Conservation (phyloP, 2,329 filamentous ascomycete genomes). For the Emydomyces testavorans region DNA sequence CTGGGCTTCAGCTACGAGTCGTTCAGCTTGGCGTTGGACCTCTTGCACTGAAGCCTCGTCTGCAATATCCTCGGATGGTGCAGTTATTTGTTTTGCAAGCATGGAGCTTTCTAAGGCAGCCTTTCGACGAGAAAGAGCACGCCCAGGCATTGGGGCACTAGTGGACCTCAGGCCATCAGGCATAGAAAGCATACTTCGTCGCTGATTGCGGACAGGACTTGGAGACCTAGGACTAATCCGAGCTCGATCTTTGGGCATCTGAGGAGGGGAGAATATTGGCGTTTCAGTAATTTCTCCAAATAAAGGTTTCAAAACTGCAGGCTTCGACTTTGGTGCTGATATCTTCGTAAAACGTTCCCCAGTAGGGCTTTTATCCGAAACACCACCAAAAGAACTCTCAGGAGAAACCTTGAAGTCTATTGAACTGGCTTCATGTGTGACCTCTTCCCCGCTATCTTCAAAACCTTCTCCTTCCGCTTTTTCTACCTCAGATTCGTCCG, state of each 20-base stretch:
- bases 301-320: slow-evolving; percentile 25
- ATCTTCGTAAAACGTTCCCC: slow-evolving; percentile 34
- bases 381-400: slow-evolving; percentile 36
- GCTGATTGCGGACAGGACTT: slow-evolving; percentile 33
- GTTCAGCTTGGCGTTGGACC: slow-evolving; percentile 25
- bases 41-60: slow-evolving; percentile 24
- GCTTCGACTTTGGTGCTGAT: slow-evolving; percentile 23
- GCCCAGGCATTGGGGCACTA: slow-evolving; percentile 31
- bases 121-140: slow-evolving; percentile 33
- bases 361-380: slow-evolving; percentile 28
- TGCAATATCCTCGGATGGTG: slow-evolving; percentile 19
- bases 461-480: slow-evolving; percentile 29
- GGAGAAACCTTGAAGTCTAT: slow-evolving; percentile 31
- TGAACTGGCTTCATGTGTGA: slow-evolving; percentile 32
- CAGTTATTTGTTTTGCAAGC: slow-evolving; percentile 21
- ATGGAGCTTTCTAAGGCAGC: slow-evolving; percentile 28
- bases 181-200: slow-evolving; percentile 23
- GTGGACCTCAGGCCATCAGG: slow-evolving; percentile 28
- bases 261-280: slow-evolving; percentile 30
- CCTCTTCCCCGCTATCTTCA: slow-evolving; percentile 37
- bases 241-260: slow-evolving; percentile 24
- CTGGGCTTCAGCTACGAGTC: slow-evolving; percentile 26
- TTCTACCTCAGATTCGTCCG: slow-evolving; percentile 24
- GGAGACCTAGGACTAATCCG: slow-evolving; percentile 33
- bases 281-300: slow-evolving; percentile 37